phyloP scores from a whole-genome alignment of 495 filamentous ascomycete genomes.

The Talaromyces stipitatus region DNA sequence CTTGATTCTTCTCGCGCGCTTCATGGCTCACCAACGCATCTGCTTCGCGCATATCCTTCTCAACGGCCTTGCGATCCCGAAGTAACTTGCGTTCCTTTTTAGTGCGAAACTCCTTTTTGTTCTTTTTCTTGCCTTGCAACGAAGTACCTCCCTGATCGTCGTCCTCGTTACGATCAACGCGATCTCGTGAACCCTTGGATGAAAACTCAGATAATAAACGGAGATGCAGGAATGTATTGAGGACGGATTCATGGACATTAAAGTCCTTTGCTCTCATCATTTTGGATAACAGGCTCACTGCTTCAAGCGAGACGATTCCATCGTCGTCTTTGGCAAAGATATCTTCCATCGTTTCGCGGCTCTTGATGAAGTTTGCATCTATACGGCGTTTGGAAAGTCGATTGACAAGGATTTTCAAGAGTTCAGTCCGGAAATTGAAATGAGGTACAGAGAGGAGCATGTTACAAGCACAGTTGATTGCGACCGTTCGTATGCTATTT shows the following conservation, averaged over 20 bases:
- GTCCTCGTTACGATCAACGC: slow-evolving; percentile 52
- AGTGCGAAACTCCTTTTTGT: slow-evolving; percentile 67
- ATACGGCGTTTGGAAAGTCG: slow-evolving; percentile 63
- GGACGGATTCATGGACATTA: slow-evolving; percentile 68
- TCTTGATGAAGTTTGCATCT: slow-evolving; percentile 70
- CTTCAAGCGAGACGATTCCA: slow-evolving; percentile 78
- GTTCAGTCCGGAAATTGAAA: slow-evolving; percentile 88
- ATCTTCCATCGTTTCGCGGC: slow-evolving; percentile 68
- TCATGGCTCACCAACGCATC: slow-evolving; percentile 87
- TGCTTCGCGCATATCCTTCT: slow-evolving; percentile 90
- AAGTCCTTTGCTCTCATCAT: slow-evolving; percentile 89
- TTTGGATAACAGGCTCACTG: slow-evolving; percentile 74
- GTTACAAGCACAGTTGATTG: slow-evolving; percentile 75
- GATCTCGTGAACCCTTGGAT: slow-evolving; percentile 68
- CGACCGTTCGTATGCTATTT: slow-evolving; percentile 47
- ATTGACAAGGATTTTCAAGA: slow-evolving; percentile 78
- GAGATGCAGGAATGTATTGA: slow-evolving; percentile 88
- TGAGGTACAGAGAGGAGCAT: slow-evolving; percentile 77
- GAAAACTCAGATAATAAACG: slow-evolving; percentile 82
- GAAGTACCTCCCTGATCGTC: slow-evolving; percentile 21
- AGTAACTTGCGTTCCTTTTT: slow-evolving; percentile 66
- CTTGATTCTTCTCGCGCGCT: slow-evolving; percentile 84
- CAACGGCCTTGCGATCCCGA: slow-evolving; percentile 75
- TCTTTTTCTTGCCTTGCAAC: slow-evolving; percentile 56
- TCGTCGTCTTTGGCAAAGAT: slow-evolving; percentile 85